phyloP scores from a whole-genome alignment of 192 early-diverging fungal genomes.

The Phycomyces blakesleeanus region DNA sequence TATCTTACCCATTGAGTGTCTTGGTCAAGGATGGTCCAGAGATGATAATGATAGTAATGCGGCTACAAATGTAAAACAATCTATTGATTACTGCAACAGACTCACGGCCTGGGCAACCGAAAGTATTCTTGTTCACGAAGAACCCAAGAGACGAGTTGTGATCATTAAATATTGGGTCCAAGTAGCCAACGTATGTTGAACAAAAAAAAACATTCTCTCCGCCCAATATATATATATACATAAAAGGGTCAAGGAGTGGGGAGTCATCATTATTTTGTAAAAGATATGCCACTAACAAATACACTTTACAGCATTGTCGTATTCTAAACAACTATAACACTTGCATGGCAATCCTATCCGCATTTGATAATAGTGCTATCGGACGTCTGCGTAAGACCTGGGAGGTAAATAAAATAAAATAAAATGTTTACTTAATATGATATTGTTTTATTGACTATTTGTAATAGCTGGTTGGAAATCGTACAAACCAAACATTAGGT shows the following conservation, averaged over 20 bases:
- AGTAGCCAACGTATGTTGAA: conserved; percentile 61
- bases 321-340: conserved; percentile 91
- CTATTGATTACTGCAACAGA: conserved; percentile 79
- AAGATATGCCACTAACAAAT: conserved; percentile 3
- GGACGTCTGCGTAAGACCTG: conserved; percentile 87
- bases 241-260: background rate
- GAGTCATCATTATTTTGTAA: too few relatives aligned
- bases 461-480: conserved; percentile 26
- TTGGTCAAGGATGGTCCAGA: conserved; percentile 84
- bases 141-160: conserved; percentile 71
- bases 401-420: conserved; percentile 52
- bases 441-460: too few relatives aligned
- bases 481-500: conserved; percentile 43
- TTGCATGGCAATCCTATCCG: conserved; percentile 84
- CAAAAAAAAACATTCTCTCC: background rate
- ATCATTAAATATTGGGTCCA: conserved; percentile 81
- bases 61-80: conserved; percentile 82
- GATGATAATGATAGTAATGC: conserved; percentile 53
- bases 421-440: background rate
- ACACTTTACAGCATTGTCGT: conserved; percentile 68
- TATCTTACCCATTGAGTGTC: conserved; percentile 83
- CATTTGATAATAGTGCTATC: conserved; percentile 83
- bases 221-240: background rate
- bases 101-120: conserved; percentile 87
- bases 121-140: conserved; percentile 75